These are phyloP conservation scores for Orbilia oligospora DNA, from an alignment of 2,329 filamentous ascomycete genomes.

Conservation along the genomic window DNA sequence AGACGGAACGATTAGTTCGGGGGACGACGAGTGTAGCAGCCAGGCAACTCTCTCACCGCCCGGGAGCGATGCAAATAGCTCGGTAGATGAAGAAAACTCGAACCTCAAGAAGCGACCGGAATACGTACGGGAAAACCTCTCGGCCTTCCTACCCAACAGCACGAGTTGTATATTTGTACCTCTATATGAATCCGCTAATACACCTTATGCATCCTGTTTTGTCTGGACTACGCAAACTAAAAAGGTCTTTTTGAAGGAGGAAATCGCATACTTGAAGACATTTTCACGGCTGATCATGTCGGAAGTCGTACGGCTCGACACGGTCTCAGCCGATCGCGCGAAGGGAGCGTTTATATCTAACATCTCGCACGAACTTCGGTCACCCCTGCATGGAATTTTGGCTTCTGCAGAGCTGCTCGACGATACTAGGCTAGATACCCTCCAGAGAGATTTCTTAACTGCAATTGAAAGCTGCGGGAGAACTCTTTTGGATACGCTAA, in stretches of 20 bases:
- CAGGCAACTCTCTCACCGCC: conserved; percentile 33
- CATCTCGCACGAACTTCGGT: conserved; percentile 75
- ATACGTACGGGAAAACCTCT: conserved; percentile 52
- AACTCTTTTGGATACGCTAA: conserved; percentile 72
- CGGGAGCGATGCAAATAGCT: conserved; percentile 47
- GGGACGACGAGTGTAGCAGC: conserved; percentile 35
- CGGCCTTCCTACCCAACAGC: conserved; percentile 60
- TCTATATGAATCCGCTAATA: conserved; percentile 62
- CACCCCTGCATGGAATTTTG: conserved; percentile 75
- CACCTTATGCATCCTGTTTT: conserved; percentile 69
- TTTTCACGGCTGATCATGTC: conserved; percentile 73
- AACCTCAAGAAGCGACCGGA: conserved; percentile 40
- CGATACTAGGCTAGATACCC: conserved; percentile 70
- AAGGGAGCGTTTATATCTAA: conserved; percentile 75
- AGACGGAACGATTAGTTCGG: conserved; percentile 42
- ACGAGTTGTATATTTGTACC: conserved; percentile 63
- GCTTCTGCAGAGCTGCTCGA: conserved; percentile 72
- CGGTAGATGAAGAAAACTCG: conserved; percentile 32
- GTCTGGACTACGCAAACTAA: conserved; percentile 69
- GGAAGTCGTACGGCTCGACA: conserved; percentile 72
- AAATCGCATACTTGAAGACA: conserved; percentile 71
- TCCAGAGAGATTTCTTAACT: conserved; percentile 70
- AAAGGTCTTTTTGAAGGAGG: conserved; percentile 69
- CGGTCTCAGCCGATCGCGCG: conserved; percentile 68
- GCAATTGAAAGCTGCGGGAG: conserved; percentile 71